A percentile compares a stretch with the other conserved stretches of the same genome.
Conservation (phyloP, 805 yeast genomes). For the Metschnikowia kunwiensis region DNA sequence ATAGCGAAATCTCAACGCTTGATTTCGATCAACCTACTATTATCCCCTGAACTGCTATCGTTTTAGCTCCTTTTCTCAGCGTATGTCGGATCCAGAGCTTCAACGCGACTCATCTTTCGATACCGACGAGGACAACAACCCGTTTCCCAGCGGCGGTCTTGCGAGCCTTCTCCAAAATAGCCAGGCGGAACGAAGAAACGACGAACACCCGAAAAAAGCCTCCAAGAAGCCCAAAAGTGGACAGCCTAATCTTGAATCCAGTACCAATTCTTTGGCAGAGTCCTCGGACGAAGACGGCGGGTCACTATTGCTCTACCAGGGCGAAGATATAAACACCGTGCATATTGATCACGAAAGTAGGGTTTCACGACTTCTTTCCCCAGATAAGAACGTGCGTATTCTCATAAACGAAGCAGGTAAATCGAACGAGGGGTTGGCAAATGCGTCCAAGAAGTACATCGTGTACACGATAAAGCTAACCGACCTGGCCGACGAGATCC, state of each 20-base stretch:
- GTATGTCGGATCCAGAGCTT: conserved; percentile 5
- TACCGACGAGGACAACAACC: conserved; percentile 39
- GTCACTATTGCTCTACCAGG: conserved; percentile 29
- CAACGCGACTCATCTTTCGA: conserved; percentile 14
- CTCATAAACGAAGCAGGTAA: conserved; percentile 80
- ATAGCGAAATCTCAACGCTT: no score
- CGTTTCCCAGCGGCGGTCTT: conserved; percentile 29
- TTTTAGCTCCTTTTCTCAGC: not conserved
- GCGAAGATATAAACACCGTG: conserved; percentile 24
- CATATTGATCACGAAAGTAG: conserved; percentile 36
- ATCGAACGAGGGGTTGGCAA: conserved; percentile 69
- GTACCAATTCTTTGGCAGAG: conserved; percentile 1
- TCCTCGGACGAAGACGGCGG: conserved; percentile 23
- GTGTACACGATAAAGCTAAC: conserved; percentile 71
- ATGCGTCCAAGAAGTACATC: conserved; percentile 61
- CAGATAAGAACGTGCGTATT: conserved; percentile 26
- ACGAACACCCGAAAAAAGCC: not conserved
- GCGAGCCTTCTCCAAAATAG: conserved; percentile 24
- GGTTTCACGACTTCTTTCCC: conserved; percentile 33
- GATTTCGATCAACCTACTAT: no score
- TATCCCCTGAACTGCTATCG: no score
- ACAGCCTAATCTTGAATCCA: not conserved
- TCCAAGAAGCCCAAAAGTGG: not conserved
- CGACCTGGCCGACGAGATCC: conserved; percentile 37
- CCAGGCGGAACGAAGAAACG: not conserved